A percentile compares a stretch with the other conserved stretches of the same genome.
These are phyloP conservation scores for Daldinia childiae DNA, from an alignment of 495 filamentous ascomycete species.

Conservation along the genomic window DNA sequence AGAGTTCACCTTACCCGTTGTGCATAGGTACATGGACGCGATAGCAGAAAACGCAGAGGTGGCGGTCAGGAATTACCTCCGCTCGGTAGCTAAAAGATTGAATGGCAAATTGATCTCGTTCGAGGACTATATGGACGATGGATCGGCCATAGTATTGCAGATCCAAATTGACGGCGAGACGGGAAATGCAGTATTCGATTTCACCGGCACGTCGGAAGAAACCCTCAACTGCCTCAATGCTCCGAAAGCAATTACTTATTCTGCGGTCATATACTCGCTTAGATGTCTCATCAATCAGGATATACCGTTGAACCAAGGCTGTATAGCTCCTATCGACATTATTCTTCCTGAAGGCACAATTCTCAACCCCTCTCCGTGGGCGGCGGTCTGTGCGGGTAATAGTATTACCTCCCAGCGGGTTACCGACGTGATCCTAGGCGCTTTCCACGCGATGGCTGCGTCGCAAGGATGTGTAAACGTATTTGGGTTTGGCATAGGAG, in stretches of 20 bases:
- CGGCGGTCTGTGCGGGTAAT: conserved; percentile 85
- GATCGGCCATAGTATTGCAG: conserved; percentile 73
- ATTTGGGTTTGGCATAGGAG: conserved; percentile 71
- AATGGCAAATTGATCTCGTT: conserved; percentile 57
- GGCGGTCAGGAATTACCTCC: conserved; percentile 76
- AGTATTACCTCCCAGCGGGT: conserved; percentile 82
- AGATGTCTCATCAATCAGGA: conserved; percentile 82
- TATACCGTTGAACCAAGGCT: conserved; percentile 87
- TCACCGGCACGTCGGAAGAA: conserved; percentile 70
- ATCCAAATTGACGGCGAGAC: conserved; percentile 75
- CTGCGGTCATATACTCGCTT: conserved; percentile 86
- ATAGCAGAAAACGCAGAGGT: conserved; percentile 83
- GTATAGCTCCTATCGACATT: conserved; percentile 79
- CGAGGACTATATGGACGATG: conserved; percentile 80
- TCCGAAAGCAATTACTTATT: conserved; percentile 82
- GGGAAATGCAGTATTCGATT: conserved; percentile 80
- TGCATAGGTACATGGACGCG: conserved; percentile 93
- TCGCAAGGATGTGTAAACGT: conserved; percentile 85
- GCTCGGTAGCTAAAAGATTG: conserved; percentile 67
- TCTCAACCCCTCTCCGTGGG: conserved; percentile 76
- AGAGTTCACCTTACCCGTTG: conserved; percentile 85
- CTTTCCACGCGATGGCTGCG: conserved; percentile 80
- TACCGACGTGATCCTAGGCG: conserved; percentile 80
- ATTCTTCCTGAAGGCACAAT: conserved; percentile 76
- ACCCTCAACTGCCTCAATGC: conserved; percentile 85